These are phyloP conservation scores for Comarum palustre DNA, from an alignment of 306 rosid species.

Conservation along the genomic window DNA sequence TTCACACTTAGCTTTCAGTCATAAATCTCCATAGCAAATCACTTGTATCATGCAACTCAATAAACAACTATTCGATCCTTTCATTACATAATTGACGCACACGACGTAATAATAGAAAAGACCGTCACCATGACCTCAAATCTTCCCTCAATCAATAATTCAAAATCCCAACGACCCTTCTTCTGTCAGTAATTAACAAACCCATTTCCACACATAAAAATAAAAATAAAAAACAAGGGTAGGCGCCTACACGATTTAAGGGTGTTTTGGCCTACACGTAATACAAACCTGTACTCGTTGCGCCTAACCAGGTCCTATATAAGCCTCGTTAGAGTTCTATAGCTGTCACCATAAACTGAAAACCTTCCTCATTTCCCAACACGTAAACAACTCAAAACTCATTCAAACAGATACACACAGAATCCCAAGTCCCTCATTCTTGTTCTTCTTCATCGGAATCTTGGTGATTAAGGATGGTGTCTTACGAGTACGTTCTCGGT, in stretches of 20 bases:
- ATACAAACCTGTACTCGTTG: neutral
- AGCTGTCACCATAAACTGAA: neutral
- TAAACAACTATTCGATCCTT: too few relatives aligned
- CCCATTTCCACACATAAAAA: neutral
- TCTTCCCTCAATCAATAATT: neutral
- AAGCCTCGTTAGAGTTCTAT: neutral
- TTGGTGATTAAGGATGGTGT: conserved; percentile 36
- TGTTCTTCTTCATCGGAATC: conserved; percentile 1
- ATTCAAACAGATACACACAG: neutral
- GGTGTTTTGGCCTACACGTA: neutral
- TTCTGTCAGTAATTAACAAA: neutral
- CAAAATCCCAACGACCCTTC: neutral
- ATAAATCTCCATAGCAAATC: too few relatives aligned
- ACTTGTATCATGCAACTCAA: too few relatives aligned
- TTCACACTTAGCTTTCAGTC: too few relatives aligned
- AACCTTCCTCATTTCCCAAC: neutral
- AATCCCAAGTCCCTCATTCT: neutral
- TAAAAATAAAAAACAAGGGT: neutral
- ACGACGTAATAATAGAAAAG: too few relatives aligned
- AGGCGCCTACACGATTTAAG: neutral
- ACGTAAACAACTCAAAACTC: neutral
- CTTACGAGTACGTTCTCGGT: conserved; percentile 33
- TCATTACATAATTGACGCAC: too few relatives aligned
- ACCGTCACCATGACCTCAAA: neutral
- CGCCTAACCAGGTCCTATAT: neutral